These are phyloP conservation scores for Sugiyamaella boreocaroliniensis DNA, from an alignment of 805 yeast genomes.

Conservation along the genomic window DNA sequence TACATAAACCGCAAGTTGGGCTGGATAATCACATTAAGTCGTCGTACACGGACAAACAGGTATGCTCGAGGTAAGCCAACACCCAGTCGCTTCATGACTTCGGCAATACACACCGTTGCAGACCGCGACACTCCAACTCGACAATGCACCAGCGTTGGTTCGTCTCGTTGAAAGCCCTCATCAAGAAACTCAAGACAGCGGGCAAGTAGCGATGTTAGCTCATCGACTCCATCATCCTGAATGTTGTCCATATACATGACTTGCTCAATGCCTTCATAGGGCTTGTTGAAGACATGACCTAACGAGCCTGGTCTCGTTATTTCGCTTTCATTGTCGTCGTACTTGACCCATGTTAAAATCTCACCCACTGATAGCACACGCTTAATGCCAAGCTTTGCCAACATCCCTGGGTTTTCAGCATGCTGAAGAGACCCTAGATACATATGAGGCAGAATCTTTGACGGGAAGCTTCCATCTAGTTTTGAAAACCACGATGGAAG, in stretches of 20 bases:
- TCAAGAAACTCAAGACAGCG: constrained; percentile 63
- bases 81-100: constrained; percentile 72
- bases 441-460: constrained; percentile 72
- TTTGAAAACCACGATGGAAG: constrained; percentile 26
- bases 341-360: constrained; percentile 53
- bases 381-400: constrained; percentile 59
- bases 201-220: constrained; percentile 54
- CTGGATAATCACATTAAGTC: constrained; percentile 88
- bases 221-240: constrained; percentile 88
- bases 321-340: constrained; percentile 5
- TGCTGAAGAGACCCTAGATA: constrained; percentile 80
- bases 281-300: constrained; percentile 4
- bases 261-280: constrained; percentile 34
- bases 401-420: constrained; percentile 63
- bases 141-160: constrained; percentile 73
- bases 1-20: constrained; percentile 90
- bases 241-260: constrained; percentile 63
- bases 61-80: constrained; percentile 73
- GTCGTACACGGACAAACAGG: constrained; percentile 77
- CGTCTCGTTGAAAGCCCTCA: constrained; percentile 38
- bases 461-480: constrained; percentile 68
- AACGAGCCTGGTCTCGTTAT: neutral
- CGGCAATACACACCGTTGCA: constrained; percentile 94
- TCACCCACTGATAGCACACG: constrained; percentile 87
- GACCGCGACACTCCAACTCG: constrained; percentile 94